Conservation (phyloP, 805 yeast genomes). For the Yamadazyma tumulicola region DNA sequence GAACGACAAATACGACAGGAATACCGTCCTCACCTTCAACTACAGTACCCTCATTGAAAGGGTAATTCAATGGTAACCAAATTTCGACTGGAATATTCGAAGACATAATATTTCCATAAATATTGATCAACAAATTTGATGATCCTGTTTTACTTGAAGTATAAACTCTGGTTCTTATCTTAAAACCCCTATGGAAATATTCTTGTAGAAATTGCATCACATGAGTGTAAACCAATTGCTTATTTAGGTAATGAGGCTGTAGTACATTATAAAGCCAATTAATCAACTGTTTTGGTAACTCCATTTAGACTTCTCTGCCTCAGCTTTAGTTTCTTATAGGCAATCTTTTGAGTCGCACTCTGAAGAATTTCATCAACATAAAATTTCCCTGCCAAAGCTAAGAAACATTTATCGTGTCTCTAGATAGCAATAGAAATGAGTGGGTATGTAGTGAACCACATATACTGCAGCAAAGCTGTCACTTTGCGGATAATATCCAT, state of each 20-base stretch:
- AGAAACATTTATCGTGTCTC: neutral
- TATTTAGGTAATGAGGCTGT: constrained; percentile 53
- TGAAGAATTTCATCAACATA: neutral
- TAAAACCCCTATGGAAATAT: constrained; percentile 43
- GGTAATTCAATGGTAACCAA: constrained; percentile 77
- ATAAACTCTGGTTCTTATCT: constrained; percentile 62
- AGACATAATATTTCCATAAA: constrained; percentile 51
- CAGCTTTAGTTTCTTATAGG: constrained; percentile 7
- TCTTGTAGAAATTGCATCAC: constrained; percentile 49
- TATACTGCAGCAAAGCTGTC: no score
- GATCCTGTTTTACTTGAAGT: constrained; percentile 54
- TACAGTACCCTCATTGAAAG: constrained; percentile 26
- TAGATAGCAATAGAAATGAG: constrained; percentile 12
- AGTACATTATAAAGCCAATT: constrained; percentile 41
- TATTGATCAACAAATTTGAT: constrained; percentile 55
- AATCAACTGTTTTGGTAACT: constrained; percentile 28
- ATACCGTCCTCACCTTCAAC: constrained; percentile 30
- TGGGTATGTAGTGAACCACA: constrained; percentile 15
- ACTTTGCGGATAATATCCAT: no score
- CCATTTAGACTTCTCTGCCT: constrained; percentile 4
- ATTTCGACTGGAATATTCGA: constrained; percentile 50
- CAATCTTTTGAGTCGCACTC: constrained; percentile 1
- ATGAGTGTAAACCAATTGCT: constrained; percentile 63
- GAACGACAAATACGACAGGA: constrained; percentile 65
- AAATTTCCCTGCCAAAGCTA: neutral